Conservation (phyloP, 139 green algal genomes). For the Deuterostichococcus epilithicus region DNA sequence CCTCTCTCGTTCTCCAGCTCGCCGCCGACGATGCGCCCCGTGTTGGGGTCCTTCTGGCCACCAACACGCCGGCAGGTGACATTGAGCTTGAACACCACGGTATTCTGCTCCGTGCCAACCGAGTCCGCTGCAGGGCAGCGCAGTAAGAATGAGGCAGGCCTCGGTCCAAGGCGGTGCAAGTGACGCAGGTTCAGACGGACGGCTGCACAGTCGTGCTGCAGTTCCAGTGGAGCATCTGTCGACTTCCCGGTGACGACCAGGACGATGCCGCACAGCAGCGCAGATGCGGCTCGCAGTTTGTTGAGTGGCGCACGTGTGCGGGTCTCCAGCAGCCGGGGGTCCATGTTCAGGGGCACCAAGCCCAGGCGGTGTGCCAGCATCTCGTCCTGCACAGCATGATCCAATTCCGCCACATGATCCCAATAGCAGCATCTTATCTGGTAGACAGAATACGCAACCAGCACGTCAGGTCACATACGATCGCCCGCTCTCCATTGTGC, state of each 20-base stretch:
- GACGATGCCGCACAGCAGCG: too few relatives aligned
- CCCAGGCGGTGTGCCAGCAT: slow-evolving; percentile 91
- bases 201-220: too few relatives aligned
- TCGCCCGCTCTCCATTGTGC: too few relatives aligned
- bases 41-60: not conserved
- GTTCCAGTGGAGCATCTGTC: too few relatives aligned
- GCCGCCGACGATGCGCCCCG: not conserved
- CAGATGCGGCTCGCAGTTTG: too few relatives aligned
- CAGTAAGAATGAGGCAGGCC: too few relatives aligned
- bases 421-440: slow-evolving; percentile 2
- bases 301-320: not conserved
- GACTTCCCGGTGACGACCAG: too few relatives aligned
- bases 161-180: too few relatives aligned
- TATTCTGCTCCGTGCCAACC: slow-evolving; percentile 57
- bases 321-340: slow-evolving; percentile 72
- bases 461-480: too few relatives aligned
- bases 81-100: slow-evolving; percentile 66
- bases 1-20: slow-evolving; percentile 58
- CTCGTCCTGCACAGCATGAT: slow-evolving; percentile 63
- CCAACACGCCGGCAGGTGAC: slow-evolving; percentile 36
- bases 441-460: too few relatives aligned
- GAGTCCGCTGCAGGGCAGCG: slow-evolving; percentile 21
- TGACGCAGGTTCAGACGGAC: too few relatives aligned
- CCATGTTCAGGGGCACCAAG: slow-evolving; percentile 79
- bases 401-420: too few relatives aligned